These are phyloP conservation scores for Acanthamoeba lenticulata DNA, from an alignment of 208 protist genomes.

Conservation along the genomic window DNA sequence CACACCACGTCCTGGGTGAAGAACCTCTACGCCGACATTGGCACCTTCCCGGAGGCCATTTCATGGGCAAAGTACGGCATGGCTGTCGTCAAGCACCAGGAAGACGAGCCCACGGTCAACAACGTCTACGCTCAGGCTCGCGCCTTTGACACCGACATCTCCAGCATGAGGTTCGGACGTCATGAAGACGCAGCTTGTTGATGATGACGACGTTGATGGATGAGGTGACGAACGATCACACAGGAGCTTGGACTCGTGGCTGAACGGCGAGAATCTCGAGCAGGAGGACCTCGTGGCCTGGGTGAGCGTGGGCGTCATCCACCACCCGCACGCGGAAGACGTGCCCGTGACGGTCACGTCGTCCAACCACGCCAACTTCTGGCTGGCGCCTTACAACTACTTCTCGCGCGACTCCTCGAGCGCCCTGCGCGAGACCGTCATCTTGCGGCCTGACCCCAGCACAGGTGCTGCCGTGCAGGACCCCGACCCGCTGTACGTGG, in stretches of 20 bases:
- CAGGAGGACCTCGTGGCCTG: slow-evolving; percentile 55
- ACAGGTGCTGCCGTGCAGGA: too few species aligned
- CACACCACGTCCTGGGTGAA: not conserved
- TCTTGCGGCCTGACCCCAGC: too few species aligned
- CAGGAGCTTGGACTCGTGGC: not conserved
- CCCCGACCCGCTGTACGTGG: too few species aligned
- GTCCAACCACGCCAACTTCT: not conserved
- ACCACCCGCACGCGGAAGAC: not conserved
- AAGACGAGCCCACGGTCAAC: not conserved
- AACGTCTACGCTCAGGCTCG: slow-evolving; percentile 25
- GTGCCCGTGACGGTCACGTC: not conserved
- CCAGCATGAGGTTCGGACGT: not conserved
- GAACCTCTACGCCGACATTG: not conserved
- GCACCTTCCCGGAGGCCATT: not conserved
- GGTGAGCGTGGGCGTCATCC: not conserved
- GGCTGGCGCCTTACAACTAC: not conserved
- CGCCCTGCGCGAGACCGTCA: too few species aligned
- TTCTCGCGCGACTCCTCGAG: too few species aligned
- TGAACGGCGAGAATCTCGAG: not conserved
- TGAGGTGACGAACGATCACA: too few species aligned
- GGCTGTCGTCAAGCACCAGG: not conserved
- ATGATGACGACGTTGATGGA: not conserved
- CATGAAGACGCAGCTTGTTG: too few species aligned
- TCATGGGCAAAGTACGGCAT: not conserved
- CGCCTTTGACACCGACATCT: not conserved